These are phyloP conservation scores for Zea mays DNA, from an alignment of 176 grass and related monocot genomes.

Conservation along the genomic window DNA sequence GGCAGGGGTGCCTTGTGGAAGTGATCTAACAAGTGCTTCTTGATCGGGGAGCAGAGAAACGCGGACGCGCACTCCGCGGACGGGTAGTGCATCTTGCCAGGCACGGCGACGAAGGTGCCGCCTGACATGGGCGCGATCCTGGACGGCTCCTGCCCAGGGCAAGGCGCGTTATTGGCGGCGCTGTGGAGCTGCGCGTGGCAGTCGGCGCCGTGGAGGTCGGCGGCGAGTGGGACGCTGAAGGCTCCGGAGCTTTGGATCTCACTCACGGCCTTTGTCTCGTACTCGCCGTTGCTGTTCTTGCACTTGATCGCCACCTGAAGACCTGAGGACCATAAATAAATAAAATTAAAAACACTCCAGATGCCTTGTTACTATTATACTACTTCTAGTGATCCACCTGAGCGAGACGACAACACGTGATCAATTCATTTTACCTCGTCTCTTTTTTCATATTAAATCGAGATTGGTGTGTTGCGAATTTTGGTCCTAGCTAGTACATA, in stretches of 20 bases:
- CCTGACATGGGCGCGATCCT: not conserved
- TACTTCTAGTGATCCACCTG: not conserved
- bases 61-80: not conserved
- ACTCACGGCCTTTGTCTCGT: slow-evolving; percentile 27
- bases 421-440: not conserved
- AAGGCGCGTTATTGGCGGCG: not conserved
- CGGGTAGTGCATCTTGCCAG: slow-evolving; percentile 10
- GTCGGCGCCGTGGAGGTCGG: slow-evolving; percentile 14
- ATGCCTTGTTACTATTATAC: not conserved
- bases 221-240: slow-evolving; percentile 1
- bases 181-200: slow-evolving; percentile 44
- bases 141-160: slow-evolving; percentile 35
- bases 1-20: slow-evolving; percentile 35
- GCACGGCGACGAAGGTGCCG: slow-evolving; percentile 18
- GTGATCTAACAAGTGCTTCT: slow-evolving; percentile 23
- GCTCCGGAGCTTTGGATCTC: not conserved
- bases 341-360: too few species aligned
- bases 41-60: slow-evolving; percentile 10
- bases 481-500: too few species aligned
- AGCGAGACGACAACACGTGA: not conserved
- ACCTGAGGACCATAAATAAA: not conserved
- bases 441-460: too few species aligned
- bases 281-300: slow-evolving; percentile 26
- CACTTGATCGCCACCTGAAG: slow-evolving; percentile 41
- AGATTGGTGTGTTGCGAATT: too few species aligned